Evolutionary conservation across 192 early-diverging fungal species (phyloP), one percentile per base, ranked within the genome.

Genomic region (Linnemannia zychae): DNA sequence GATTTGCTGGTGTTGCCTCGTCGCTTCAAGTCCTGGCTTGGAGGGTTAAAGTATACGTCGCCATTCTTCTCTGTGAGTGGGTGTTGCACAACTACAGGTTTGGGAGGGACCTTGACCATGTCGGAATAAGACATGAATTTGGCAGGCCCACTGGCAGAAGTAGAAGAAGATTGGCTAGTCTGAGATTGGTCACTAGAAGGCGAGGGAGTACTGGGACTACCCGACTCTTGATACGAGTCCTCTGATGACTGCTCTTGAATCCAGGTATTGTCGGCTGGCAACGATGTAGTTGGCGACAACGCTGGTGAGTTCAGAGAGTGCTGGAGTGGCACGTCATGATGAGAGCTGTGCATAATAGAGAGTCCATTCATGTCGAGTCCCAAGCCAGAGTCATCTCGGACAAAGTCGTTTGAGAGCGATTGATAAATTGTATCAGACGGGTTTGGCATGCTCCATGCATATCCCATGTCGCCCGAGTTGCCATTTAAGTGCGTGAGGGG

Each of bases 1-100:
- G 72, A 76, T 50, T 68, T 79, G 63, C 76, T 85, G 12, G 83
- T 85, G 72, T 85, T 85, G 13, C 83, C 83, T 46, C 83, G 57
- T 50, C 78, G 72, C 50, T 68, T 85, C 57, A 85, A 20, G 31
- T 85, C 83, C 46, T 66, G 74, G 34, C 68, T 77, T 22, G 67
- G 50, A 31, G 69, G 74, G 3, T 65, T 65, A n/a, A 44, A 37
- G 38, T 71, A 71, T n/a, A 16, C 12, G 4, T 47, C 31, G 15
- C 31, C 36, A 13, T 37, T 72, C 50, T 18, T 24, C 33, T 72
- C 77, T 15, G 40, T 24, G 24, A 11, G 76, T 60, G 22, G 40
- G 60, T 22, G 22, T 50, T 3, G 69, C 16, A 33, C 34, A 46
- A n/a, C 28, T 6, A 53, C n/a, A 36, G 71, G 57, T 36, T 80